Base-by-base conservation (phyloP, 371 early-diverging fungal genomes). In the Cokeromyces recurvatus region DNA sequence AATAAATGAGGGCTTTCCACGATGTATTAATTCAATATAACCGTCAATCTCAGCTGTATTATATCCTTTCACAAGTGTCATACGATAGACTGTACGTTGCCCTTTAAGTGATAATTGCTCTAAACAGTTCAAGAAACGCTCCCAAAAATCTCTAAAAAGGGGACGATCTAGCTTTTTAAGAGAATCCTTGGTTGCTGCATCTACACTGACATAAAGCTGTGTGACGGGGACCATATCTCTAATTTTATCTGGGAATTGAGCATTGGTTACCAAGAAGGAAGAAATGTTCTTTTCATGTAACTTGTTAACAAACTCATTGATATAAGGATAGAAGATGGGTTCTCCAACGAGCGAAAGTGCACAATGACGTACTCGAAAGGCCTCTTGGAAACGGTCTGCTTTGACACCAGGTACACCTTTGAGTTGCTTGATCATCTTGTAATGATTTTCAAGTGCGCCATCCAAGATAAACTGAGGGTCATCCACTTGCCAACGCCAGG, bases 321-420 rank as follows among this genome's bases (percentile, higher is more conserved):
- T 90, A 38, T 86, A 79, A 10, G 88, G 89, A 59, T 90, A 90
- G 47, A 87, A 86, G 51, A 90, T 88, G 16, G 91, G 91, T 48
- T 90, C 88, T 21, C 89, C 89, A 3, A 83, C 82, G 22, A 82
- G 66, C 0, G 85, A 85, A 39, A 89, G 62, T 14, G 89, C 89
- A 57, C 87, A 87, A 49, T 89, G 89, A 32, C 73, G 71, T 39
- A 85, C 77, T 31, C 77, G 70, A 4, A 73, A 71, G 3, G 88
- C 90, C 54, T 90, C 89, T 42, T 87, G 71, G 59, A 86, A 85
- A 32, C 86, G 76, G 34, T 87, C 86, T 11, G 85, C 78, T 38
- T 76, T 80, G 40, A 87, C 88, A 10, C 88, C 89, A 10, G 90
- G 89, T 2, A 87, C 85, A 45, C 87, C 88, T 55, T 82, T 86